Evolutionary conservation across 2,329 filamentous ascomycete species (phyloP), one percentile per base, ranked within the genome.

Genomic region (Diaporthe ampelina): DNA sequence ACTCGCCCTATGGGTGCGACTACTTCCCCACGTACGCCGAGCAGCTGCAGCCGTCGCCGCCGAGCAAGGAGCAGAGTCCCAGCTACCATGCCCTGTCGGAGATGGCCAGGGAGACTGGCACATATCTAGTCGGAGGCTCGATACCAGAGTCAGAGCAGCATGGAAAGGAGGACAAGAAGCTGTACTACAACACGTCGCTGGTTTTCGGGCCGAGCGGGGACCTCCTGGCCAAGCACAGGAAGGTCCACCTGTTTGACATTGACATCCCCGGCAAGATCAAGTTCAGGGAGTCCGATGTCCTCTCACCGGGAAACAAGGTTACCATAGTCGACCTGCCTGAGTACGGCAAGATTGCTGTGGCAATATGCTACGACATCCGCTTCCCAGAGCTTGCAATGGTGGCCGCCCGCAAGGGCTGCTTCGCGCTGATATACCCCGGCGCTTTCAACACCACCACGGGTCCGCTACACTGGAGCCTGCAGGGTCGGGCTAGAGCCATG

Each of bases 221-320:
- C n/a, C 87, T 98, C 65, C 88, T 99, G n/a, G 94, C 92, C 8
- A 94, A 92, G 3, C 95, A 98, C 83, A 91, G 97, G 79, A 99
- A 99, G 86, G 92, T 97, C 57, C 97, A 99, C 84, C 89, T 99
- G 57, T 99, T 99, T 84, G 97, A 98, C 84, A 99, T 99, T 79
- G 93, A 97, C 82, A 98, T 99, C 77, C 97, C 97, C 0, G 96
- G 95, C 76, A 95, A 95, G 86, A 98, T 99, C 83, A 93, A 86
- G 17, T 99, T 99, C 85, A 91, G 90, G 77, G 97, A 99, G 85
- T 95, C 93, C 70, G 95, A 98, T 76, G 95, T 98, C 52, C 89
- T 99, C 45, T 93, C 91, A 29, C 92, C 96, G 0, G 97, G 97
- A 0, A 93, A 96, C 85, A 92, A 94, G 81, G 85, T 98, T 75